Conservation (phyloP, 768 basidiomycete species). For the Trametes cingulata region DNA sequence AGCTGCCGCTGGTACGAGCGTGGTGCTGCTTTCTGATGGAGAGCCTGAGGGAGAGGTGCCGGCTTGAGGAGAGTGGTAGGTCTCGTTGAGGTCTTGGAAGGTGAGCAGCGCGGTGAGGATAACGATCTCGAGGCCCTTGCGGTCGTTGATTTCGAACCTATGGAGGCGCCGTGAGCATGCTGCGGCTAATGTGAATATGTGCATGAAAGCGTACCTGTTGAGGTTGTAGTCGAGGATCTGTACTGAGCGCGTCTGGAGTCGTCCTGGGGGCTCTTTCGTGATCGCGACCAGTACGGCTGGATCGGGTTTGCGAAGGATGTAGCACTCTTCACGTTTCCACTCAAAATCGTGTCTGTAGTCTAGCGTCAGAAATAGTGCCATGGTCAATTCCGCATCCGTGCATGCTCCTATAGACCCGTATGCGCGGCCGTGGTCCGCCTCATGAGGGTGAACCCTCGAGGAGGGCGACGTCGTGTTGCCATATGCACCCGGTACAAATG, state of each 20-base stretch:
- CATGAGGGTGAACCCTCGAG: no score
- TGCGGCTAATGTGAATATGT: background rate
- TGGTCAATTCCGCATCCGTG: no score
- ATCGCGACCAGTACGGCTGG: constrained; percentile 84
- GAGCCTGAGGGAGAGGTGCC: background rate
- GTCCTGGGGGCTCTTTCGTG: constrained; percentile 72
- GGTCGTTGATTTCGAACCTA: constrained; percentile 83
- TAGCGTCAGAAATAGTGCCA: background rate
- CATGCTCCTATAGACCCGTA: no score
- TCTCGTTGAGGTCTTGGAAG: constrained; percentile 71
- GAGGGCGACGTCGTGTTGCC: background rate
- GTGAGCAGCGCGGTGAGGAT: constrained; percentile 75
- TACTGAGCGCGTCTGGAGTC: constrained; percentile 61
- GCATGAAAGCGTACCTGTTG: constrained; percentile 52
- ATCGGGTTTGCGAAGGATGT: constrained; percentile 80
- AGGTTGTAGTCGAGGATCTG: constrained; percentile 88
- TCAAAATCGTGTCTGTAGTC: constrained; percentile 72
- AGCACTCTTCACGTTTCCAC: constrained; percentile 85
- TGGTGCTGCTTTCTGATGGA: constrained; percentile 1
- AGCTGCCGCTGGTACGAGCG: constrained; percentile 12
- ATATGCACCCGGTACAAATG: background rate
- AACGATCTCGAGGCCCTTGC: constrained; percentile 84
- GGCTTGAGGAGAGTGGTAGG: constrained; percentile 39
- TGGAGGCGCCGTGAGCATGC: background rate
- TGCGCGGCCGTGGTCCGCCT: no score